A percentile compares a stretch with the other conserved stretches of the same genome.
These are phyloP conservation scores for Microascus cirrosus DNA, from an alignment of 2,329 filamentous ascomycete species.

Conservation along the genomic window DNA sequence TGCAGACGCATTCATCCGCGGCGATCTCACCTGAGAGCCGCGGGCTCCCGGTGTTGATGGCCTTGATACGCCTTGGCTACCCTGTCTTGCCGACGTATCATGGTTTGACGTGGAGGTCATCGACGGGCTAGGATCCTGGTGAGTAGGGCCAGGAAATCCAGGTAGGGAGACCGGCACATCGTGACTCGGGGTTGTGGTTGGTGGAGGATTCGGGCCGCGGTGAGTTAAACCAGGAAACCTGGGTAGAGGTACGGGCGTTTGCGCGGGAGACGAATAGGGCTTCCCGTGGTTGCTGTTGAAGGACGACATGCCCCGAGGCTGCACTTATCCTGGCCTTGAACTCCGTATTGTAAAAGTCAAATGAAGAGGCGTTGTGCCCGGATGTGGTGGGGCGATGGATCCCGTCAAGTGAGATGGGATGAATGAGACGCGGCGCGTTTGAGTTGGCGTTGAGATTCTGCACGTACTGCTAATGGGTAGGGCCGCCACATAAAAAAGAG, in stretches of 20 bases:
- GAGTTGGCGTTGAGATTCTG: no score
- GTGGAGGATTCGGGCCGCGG: background rate
- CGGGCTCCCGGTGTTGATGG: background rate
- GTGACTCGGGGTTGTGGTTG: background rate
- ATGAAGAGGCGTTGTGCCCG: background rate
- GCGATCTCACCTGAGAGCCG: background rate
- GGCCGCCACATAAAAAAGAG: no score
- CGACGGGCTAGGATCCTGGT: background rate
- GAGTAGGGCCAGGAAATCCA: background rate
- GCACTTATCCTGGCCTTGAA: background rate
- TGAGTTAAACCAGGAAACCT: background rate
- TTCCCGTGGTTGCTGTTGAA: background rate
- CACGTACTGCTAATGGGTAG: no score
- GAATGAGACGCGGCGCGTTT: no score
- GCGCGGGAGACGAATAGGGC: background rate
- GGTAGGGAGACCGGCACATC: constrained; percentile 1
- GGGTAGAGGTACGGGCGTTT: constrained; percentile 2
- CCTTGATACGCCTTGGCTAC: background rate
- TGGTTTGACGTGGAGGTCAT: background rate
- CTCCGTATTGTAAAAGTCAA: background rate
- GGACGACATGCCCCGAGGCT: background rate
- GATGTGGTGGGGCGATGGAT: background rate
- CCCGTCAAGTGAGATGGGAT: background rate
- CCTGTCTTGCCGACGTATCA: background rate
- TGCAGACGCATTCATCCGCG: background rate